Conservation (phyloP, 331 rosid species). For the Pyrus hybrid region DNA sequence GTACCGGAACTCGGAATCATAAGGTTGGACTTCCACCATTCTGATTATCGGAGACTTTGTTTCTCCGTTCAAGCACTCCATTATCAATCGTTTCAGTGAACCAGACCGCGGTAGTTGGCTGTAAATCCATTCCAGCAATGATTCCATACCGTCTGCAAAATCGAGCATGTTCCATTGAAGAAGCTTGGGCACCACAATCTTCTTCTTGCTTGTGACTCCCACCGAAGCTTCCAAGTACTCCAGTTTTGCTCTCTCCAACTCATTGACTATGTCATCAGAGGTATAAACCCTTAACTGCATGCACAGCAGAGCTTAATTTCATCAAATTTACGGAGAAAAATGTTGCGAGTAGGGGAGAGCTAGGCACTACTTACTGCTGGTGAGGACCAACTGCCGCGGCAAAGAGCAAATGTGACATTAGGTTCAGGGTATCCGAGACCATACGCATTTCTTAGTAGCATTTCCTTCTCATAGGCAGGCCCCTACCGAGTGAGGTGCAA, state of each 20-base stretch:
- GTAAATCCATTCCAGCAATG: conserved; percentile 82
- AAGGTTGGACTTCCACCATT: conserved; percentile 61
- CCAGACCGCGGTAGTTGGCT: conserved; percentile 76
- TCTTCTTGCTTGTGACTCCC: conserved; percentile 68
- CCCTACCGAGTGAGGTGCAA: conserved; percentile 24
- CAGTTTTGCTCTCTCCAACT: conserved; percentile 71
- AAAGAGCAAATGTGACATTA: conserved; percentile 75
- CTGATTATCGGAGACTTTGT: conserved; percentile 39
- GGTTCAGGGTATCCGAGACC: conserved; percentile 94
- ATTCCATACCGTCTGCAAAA: conserved; percentile 82
- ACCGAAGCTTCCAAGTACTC: conserved; percentile 93
- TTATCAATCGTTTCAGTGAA: conserved; percentile 51
- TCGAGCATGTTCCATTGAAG: conserved; percentile 80
- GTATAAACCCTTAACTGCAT: conserved; percentile 81
- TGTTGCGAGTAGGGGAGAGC: neutral
- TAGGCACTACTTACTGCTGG: conserved; percentile 63
- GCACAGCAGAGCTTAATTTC: neutral
- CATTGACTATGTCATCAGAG: conserved; percentile 59
- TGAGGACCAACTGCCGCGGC: conserved; percentile 90
- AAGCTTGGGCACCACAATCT: conserved; percentile 69
- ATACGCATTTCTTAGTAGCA: conserved; percentile 51
- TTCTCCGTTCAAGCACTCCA: conserved; percentile 60
- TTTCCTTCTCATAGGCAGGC: conserved; percentile 59
- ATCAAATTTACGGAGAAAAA: neutral
- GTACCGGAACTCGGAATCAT: conserved; percentile 73